phyloP scores from a whole-genome alignment of 306 rosid genomes.

The Citrullus mucosospermus region DNA sequence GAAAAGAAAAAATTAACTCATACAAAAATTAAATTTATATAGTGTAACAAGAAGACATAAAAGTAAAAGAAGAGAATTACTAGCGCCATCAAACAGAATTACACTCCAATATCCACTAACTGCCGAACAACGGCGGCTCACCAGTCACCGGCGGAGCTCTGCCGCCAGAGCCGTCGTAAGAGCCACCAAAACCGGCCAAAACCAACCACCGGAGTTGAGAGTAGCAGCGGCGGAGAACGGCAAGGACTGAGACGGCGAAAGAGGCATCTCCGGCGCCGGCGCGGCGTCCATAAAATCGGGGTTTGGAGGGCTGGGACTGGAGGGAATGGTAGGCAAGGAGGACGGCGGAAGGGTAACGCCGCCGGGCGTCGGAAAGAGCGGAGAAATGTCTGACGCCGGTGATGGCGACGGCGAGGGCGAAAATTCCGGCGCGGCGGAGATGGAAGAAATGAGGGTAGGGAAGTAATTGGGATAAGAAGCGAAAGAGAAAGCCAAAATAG shows the following conservation, averaged over 20 bases:
- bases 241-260: slow-evolving; percentile 29
- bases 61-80: not conserved
- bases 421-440: slow-evolving; percentile 35
- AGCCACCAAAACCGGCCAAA: slow-evolving; percentile 7
- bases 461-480: slow-evolving; percentile 3
- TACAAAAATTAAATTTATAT: not conserved
- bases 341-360: slow-evolving; percentile 27
- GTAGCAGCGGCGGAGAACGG: slow-evolving; percentile 16
- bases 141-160: slow-evolving; percentile 9
- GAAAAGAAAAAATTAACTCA: not conserved
- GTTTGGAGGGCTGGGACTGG: slow-evolving; percentile 46
- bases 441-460: slow-evolving; percentile 16
- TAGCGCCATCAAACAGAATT: not conserved
- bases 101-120: not conserved
- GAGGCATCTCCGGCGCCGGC: slow-evolving; percentile 17
- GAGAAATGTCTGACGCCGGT: slow-evolving; percentile 35
- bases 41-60: not conserved
- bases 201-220: not conserved
- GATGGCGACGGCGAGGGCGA: slow-evolving; percentile 14
- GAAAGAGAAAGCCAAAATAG: not conserved
- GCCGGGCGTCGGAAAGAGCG: slow-evolving; percentile 38
- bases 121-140: not conserved
- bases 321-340: slow-evolving; percentile 42
- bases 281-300: slow-evolving; percentile 20
- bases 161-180: slow-evolving; percentile 5